Conservation (phyloP, 2,329 filamentous ascomycete species). For the Pseudogymnoascus sp. region DNA sequence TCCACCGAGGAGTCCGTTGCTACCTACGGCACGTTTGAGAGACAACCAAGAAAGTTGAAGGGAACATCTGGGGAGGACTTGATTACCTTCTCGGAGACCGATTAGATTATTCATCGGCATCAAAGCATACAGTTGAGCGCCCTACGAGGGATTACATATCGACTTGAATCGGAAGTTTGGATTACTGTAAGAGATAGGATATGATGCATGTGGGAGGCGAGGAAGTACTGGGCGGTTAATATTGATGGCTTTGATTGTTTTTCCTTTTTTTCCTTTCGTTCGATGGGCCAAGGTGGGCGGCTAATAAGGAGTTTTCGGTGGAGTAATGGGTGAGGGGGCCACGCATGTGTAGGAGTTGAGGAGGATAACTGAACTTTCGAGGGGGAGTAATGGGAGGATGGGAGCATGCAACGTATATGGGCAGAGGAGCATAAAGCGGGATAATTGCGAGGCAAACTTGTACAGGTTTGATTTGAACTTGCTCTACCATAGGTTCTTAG, state of each 20-base stretch:
- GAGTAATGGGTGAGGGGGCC: background rate
- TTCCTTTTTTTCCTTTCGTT: background rate
- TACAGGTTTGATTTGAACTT: background rate
- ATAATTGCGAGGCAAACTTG: background rate
- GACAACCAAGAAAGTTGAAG: background rate
- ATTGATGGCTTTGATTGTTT: background rate
- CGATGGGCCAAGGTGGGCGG: background rate
- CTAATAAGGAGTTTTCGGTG: background rate
- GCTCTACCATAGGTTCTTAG: background rate
- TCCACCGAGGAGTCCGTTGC: background rate
- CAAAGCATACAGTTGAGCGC: background rate
- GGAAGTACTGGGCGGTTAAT: background rate
- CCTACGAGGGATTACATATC: background rate
- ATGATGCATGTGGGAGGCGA: background rate
- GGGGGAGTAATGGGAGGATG: background rate
- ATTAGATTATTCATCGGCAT: background rate
- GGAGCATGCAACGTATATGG: background rate
- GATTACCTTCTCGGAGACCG: background rate
- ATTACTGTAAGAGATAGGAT: background rate
- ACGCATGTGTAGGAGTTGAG: background rate
- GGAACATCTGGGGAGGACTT: background rate
- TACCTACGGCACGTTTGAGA: background rate
- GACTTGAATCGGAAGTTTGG: slow-evolving; percentile 4
- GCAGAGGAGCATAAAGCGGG: background rate
- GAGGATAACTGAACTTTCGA: background rate